phyloP scores from a whole-genome alignment of 2,329 filamentous ascomycete genomes.

The Exserohilum turcica region DNA sequence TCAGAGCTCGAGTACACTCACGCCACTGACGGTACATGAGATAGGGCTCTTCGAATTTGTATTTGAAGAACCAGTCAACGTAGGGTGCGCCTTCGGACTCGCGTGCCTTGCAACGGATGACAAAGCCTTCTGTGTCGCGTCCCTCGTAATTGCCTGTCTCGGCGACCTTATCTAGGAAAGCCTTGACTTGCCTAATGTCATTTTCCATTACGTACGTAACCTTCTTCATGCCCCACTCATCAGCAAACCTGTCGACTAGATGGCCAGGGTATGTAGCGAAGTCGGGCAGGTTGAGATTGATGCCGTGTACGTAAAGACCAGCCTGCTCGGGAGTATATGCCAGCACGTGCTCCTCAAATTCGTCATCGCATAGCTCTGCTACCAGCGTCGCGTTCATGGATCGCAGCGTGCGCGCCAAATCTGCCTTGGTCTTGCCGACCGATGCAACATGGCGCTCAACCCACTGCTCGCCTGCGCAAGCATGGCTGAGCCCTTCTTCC shows the following conservation, averaged over 20 bases:
- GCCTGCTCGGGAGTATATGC: constrained; percentile 82
- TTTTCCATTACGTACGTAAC: constrained; percentile 79
- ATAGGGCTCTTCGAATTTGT: constrained; percentile 99
- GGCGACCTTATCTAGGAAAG: constrained; percentile 81
- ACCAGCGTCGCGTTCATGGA: constrained; percentile 90
- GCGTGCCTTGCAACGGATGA: constrained; percentile 81
- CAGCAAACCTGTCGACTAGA: constrained; percentile 87
- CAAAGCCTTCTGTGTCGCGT: constrained; percentile 94
- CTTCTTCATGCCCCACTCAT: constrained; percentile 92
- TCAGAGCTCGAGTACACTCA: constrained; percentile 91
- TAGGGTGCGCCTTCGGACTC: constrained; percentile 61
- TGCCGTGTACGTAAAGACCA: constrained; percentile 91
- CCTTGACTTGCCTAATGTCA: constrained; percentile 73
- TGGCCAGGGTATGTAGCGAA: constrained; percentile 85
- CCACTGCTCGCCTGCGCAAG: constrained; percentile 79
- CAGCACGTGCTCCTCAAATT: constrained; percentile 95
- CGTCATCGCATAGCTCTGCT: constrained; percentile 93
- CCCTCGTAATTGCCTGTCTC: constrained; percentile 89
- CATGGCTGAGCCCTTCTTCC: constrained; percentile 79
- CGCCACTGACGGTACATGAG: constrained; percentile 99
- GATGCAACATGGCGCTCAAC: constrained; percentile 77
- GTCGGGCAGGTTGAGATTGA: constrained; percentile 92
- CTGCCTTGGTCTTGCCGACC: constrained; percentile 76
- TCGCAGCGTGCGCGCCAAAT: constrained; percentile 77
- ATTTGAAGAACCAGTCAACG: constrained; percentile 99